These are phyloP conservation scores for Powellomyces hirtus DNA, from an alignment of 192 early-diverging fungal genomes.

Conservation along the genomic window DNA sequence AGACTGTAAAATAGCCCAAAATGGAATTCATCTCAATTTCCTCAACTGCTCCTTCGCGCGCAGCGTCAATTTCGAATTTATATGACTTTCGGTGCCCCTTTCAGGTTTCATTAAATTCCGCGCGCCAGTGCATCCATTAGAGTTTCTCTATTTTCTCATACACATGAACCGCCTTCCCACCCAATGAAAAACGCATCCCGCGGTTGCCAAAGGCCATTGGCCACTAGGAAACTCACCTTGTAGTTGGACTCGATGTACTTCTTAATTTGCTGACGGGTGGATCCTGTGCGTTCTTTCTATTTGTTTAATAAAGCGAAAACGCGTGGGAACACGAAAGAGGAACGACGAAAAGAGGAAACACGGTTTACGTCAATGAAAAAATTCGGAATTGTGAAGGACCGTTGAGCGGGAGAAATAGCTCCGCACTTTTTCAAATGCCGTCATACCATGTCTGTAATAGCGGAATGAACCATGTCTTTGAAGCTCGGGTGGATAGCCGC, in stretches of 20 bases:
- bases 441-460: constrained; percentile 37
- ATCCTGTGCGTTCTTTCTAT: constrained; percentile 69
- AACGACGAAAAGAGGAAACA: background rate
- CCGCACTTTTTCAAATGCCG: background rate
- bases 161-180: background rate
- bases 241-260: constrained; percentile 77
- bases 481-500: constrained; percentile 29
- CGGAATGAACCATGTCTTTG: constrained; percentile 40
- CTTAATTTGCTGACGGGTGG: constrained; percentile 72
- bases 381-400: background rate
- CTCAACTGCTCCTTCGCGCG: too few species aligned
- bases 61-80: too few species aligned
- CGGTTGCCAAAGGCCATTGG: background rate
- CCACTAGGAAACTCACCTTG: constrained; percentile 40
- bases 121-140: too few species aligned
- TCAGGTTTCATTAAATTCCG: too few species aligned
- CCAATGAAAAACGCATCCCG: background rate
- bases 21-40: too few species aligned
- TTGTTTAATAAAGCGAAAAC: background rate
- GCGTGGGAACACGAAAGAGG: background rate
- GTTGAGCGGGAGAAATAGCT: background rate
- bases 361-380: background rate
- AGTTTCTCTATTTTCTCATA: too few species aligned
- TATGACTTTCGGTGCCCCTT: too few species aligned
- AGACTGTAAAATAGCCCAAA: too few species aligned